Evolutionary conservation across 2,329 filamentous ascomycete genomes (phyloP), one percentile per base, ranked within the genome.

Genomic region (Xylaria digitata): DNA sequence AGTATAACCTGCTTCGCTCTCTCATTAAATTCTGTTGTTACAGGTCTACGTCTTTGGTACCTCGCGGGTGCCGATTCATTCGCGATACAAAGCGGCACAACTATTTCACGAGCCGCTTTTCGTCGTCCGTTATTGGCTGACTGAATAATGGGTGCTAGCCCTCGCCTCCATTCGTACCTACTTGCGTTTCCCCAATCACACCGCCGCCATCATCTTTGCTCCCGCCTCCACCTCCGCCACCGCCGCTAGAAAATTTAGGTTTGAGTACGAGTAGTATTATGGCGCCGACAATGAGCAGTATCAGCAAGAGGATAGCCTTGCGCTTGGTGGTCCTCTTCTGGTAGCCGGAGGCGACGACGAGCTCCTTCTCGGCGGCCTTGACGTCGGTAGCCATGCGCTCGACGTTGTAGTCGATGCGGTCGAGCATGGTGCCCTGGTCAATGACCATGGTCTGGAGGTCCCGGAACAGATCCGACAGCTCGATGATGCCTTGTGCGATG

Each of bases 391-490:
- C 89, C 92, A 98, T 97, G 68, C 91, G 87, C 81, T 99, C 96
- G 60, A 99, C 94, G 75, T 99, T 99, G 82, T 97, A 99, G 80
- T 99, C 97, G 74, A 97, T 96, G 75, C 96, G 90, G 79, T 97
- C 94, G 23, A 97, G 85, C 87, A 96, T 92, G 15, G 93, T 96
- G 60, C 93, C 93, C 79, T 96, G 92, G 76, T 96, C 92, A 71
- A 97, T 94, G 73, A 96, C 93, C 94, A 99, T 98, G 54, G 86
- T 90, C 80, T 99, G 96, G 34, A 99, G 83, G 75, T 99, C 96
- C 69, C 96, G 93, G 83, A 99, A 99, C 57, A 99, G 93, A 78
- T 97, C 96, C 3, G 95, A 93, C 7, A 99, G 84, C 77, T 98
- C 95, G 75, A 99, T 98, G 79, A 99, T 98, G 65, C 96, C 95